These are phyloP conservation scores for Diaporthe caulivora DNA, from an alignment of 2,329 filamentous ascomycete genomes.

Conservation along the genomic window DNA sequence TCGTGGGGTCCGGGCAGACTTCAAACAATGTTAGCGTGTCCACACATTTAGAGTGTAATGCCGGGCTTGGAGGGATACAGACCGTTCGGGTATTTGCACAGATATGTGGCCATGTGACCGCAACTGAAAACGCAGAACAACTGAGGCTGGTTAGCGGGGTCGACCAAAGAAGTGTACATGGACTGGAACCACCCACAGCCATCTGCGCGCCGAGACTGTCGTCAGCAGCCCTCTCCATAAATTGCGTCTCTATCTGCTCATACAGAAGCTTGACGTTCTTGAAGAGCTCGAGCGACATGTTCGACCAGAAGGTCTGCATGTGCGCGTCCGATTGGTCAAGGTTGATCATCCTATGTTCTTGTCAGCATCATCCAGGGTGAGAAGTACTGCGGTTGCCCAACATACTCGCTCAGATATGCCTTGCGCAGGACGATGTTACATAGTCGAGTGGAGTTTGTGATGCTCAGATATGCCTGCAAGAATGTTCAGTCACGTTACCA, in stretches of 20 bases:
- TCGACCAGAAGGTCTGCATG: slow-evolving; percentile 55
- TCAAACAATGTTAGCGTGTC: slow-evolving; percentile 33
- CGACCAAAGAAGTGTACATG: no score
- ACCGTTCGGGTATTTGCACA: slow-evolving; percentile 65
- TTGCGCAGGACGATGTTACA: slow-evolving; percentile 69
- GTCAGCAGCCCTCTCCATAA: slow-evolving; percentile 57
- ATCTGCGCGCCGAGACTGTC: slow-evolving; percentile 67
- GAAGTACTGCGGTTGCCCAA: background rate
- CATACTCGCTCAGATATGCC: slow-evolving; percentile 65
- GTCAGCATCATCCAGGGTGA: background rate
- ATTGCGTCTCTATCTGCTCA: slow-evolving; percentile 65
- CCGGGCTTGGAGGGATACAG: slow-evolving; percentile 42
- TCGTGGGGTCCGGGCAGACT: slow-evolving; percentile 58
- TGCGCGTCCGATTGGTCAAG: slow-evolving; percentile 53
- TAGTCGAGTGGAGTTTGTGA: slow-evolving; percentile 67
- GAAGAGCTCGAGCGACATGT: slow-evolving; percentile 62
- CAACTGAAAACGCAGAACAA: slow-evolving; percentile 68
- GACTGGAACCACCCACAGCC: slow-evolving; percentile 51
- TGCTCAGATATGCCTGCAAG: slow-evolving; percentile 63
- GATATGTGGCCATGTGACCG: slow-evolving; percentile 64
- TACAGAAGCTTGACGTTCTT: slow-evolving; percentile 61
- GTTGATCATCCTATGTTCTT: slow-evolving; percentile 55
- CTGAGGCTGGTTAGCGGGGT: slow-evolving; percentile 41
- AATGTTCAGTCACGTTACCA: background rate
- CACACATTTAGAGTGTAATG: background rate